These are phyloP conservation scores for Cajanus cajan DNA, from an alignment of 306 rosid species.

Conservation along the genomic window DNA sequence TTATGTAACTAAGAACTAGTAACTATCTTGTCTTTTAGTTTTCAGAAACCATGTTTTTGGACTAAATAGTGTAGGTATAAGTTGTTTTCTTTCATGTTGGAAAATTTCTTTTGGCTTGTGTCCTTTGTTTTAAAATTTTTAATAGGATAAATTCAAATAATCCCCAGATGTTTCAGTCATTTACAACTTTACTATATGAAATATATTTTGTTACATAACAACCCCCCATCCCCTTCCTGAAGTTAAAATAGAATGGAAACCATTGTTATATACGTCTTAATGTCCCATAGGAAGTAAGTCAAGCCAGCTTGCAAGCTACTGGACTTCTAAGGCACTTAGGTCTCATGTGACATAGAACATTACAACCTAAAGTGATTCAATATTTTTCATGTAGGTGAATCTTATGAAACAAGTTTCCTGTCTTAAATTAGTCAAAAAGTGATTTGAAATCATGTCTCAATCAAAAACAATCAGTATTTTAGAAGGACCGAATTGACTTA, in stretches of 20 bases:
- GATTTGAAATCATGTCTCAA: too few relatives aligned
- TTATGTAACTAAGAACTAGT: background rate
- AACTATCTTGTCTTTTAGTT: constrained; percentile 20
- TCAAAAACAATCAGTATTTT: too few relatives aligned
- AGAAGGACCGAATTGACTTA: too few relatives aligned
- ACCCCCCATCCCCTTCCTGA: too few relatives aligned
- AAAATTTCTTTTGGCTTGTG: background rate
- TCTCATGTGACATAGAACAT: background rate
- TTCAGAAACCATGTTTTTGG: background rate
- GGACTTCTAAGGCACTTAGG: background rate
- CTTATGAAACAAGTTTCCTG: too few relatives aligned
- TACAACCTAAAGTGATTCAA: background rate
- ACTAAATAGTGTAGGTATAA: background rate
- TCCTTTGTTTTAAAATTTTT: background rate
- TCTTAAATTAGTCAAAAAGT: too few relatives aligned
- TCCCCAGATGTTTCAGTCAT: background rate
- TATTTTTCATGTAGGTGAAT: too few relatives aligned
- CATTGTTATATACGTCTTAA: background rate
- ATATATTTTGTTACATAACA: background rate
- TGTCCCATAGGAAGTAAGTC: background rate
- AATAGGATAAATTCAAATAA: background rate
- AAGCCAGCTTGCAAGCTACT: background rate
- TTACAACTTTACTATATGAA: background rate
- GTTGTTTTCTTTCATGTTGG: constrained; percentile 13
- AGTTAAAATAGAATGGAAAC: too few relatives aligned